Evolutionary conservation across 176 grass and related monocot species (phyloP), one percentile per base, ranked within the genome.

Genomic region (Rhipidocladum racemiflorum): DNA sequence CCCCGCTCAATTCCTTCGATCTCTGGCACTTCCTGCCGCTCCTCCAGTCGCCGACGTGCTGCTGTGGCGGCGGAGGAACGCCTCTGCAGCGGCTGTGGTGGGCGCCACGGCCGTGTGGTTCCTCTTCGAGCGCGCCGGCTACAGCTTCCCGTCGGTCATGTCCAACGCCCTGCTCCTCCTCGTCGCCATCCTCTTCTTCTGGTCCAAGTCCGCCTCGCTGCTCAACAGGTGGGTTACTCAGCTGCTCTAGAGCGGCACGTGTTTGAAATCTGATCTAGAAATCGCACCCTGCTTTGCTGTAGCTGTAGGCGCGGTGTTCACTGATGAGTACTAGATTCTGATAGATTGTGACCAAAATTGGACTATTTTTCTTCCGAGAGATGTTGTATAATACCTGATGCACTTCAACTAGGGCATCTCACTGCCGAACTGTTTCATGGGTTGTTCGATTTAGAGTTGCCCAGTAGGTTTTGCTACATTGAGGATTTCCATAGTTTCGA

Each of bases 141-240:
- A 99, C 87, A 99, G 89, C 91, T 72, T 99, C 57, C 89, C 92
- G 20, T 95, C 96, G 40, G 91, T 99, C 60, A 68, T 99, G 43
- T 78, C 85, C 75, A 99, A 95, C 83, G 91, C 96, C 45, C 10
- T 99, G 75, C 92, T 99, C 49, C 96, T 99, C 50, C 89, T 99
- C 61, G 91, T 95, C 72, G 75, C 62, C 85, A 95, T 99, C 84
- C 93, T 99, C 87, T 99, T 99, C 87, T 95, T 93, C 79, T 99
- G 96, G 96, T 91, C 96, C 83, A 99, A 95, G 88, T 95, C 96
- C 56, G 96, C 96, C 43, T 93, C 72, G 69, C 89, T 99, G 56
- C 93, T 99, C 85, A 99, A 90, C 70, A 92, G 96, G 96, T 91
- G 65, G 11, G 45, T 20, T 55, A 14, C 43, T 72, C 61, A 29